These are phyloP conservation scores for Thermomyces lanuginosus DNA, from an alignment of 2,329 filamentous ascomycete genomes.

Conservation along the genomic window DNA sequence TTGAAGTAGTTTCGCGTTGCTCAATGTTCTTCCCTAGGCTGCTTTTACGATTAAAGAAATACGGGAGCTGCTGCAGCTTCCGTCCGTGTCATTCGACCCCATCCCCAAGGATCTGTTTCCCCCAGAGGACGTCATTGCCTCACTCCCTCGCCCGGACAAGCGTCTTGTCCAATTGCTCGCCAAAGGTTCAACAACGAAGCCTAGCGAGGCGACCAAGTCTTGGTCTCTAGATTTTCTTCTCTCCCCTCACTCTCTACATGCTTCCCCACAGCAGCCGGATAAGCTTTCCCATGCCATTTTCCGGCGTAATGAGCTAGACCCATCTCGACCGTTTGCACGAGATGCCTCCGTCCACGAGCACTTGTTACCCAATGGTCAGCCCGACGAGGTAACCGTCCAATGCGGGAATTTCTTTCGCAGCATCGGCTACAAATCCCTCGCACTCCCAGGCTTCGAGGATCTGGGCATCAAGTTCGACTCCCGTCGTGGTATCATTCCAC, in stretches of 20 bases:
- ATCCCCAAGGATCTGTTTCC: slow-evolving; percentile 53
- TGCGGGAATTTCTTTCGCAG: slow-evolving; percentile 71
- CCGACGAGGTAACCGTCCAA: slow-evolving; percentile 34
- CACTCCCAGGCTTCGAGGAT: slow-evolving; percentile 56
- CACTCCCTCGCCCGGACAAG: slow-evolving; percentile 57
- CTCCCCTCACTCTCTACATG: slow-evolving; percentile 55
- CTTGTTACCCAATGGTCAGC: slow-evolving; percentile 35
- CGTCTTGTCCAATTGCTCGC: slow-evolving; percentile 66
- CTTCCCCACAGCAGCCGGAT: slow-evolving; percentile 28
- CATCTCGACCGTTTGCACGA: slow-evolving; percentile 37
- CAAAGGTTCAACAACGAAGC: slow-evolving; percentile 48
- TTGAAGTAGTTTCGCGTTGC: neutral
- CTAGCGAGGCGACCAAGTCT: slow-evolving; percentile 40
- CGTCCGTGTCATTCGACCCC: slow-evolving; percentile 53
- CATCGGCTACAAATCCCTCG: slow-evolving; percentile 80
- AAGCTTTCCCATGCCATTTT: slow-evolving; percentile 53
- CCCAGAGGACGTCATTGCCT: slow-evolving; percentile 39
- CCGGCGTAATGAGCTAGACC: slow-evolving; percentile 34
- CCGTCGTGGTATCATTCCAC: slow-evolving; percentile 57
- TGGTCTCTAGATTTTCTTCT: slow-evolving; percentile 80
- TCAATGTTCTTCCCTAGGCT: slow-evolving; percentile 37
- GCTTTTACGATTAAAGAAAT: slow-evolving; percentile 93
- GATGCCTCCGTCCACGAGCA: slow-evolving; percentile 30
- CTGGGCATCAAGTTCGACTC: slow-evolving; percentile 65
- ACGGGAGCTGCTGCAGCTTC: slow-evolving; percentile 69